Evolutionary conservation across 129 eudicot species (phyloP).

Genomic region (Heracleum sosnowskyi): DNA sequence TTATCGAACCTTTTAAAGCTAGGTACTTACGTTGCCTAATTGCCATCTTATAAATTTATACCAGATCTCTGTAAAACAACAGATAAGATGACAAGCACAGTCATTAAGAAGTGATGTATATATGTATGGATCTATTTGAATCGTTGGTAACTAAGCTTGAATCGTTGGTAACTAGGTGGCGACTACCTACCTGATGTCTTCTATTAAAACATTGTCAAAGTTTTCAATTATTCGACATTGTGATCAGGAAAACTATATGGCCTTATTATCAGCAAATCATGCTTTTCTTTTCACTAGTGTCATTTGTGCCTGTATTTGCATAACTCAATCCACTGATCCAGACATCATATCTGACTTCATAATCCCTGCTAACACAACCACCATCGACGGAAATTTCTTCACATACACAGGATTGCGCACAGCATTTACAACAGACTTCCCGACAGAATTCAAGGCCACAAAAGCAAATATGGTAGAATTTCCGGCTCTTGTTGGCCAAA

Average conservation of each 20-base stretch:
- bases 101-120: background rate
- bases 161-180: background rate
- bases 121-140: background rate
- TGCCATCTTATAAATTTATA: background rate
- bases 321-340: slow-evolving; percentile 19
- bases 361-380: slow-evolving; percentile 14
- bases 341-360: slow-evolving; percentile 21
- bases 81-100: background rate
- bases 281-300: background rate
- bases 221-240: background rate
- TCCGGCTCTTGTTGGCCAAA: slow-evolving; percentile 26
- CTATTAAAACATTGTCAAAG: background rate
- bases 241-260: background rate
- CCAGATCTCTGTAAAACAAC: background rate
- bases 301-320: slow-evolving; percentile 2
- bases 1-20: too few relatives aligned
- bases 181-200: background rate
- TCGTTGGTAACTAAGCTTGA: background rate
- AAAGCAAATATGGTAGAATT: slow-evolving; percentile 25
- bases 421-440: background rate
- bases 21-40: background rate
- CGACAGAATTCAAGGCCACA: slow-evolving; percentile 4
- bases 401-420: slow-evolving; percentile 25
- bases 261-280: background rate
- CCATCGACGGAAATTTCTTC: slow-evolving; percentile 16